Conservation (phyloP, 2,329 filamentous ascomycete genomes). For the Cryphonectria parasitica region DNA sequence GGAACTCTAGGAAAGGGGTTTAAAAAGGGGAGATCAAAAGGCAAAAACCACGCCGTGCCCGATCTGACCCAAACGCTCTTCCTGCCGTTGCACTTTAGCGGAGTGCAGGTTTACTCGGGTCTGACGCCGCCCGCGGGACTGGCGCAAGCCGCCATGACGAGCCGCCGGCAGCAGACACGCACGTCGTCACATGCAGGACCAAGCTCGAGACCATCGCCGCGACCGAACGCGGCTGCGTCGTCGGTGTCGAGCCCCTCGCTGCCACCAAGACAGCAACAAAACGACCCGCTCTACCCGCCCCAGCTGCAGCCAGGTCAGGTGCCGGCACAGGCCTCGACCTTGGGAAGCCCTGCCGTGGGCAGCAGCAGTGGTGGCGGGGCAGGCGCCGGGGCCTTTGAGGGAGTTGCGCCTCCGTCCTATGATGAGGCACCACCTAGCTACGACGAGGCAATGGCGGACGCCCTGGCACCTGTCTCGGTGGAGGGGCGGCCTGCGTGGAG, state of each 20-base stretch:
- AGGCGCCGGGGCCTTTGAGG: not conserved
- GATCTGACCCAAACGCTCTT: constrained; percentile 70
- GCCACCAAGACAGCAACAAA: constrained; percentile 31
- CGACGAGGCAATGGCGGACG: constrained; percentile 86
- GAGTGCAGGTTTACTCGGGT: constrained; percentile 81
- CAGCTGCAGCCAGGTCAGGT: constrained; percentile 47
- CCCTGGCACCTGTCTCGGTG: constrained; percentile 67
- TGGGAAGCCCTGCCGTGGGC: not conserved
- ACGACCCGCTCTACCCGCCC: constrained; percentile 62
- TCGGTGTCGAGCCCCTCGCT: constrained; percentile 36
- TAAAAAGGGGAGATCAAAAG: constrained; percentile 41
- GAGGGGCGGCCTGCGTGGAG: constrained; percentile 68
- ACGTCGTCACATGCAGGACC: constrained; percentile 31
- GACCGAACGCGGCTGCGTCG: constrained; percentile 35
- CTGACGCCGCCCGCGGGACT: constrained; percentile 80
- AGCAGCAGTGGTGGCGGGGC: not conserved
- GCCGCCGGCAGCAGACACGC: constrained; percentile 22
- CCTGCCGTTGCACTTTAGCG: constrained; percentile 75
- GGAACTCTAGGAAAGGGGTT: constrained; percentile 6
- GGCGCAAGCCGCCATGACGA: constrained; percentile 59
- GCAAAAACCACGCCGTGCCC: constrained; percentile 34
- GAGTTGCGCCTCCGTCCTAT: constrained; percentile 45
- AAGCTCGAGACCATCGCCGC: constrained; percentile 36
- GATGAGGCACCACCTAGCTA: constrained; percentile 93
- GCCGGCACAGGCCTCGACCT: constrained; percentile 10